These are phyloP conservation scores for Aspergillus incahuasiensis DNA, from an alignment of 495 filamentous ascomycete species.

Conservation along the genomic window DNA sequence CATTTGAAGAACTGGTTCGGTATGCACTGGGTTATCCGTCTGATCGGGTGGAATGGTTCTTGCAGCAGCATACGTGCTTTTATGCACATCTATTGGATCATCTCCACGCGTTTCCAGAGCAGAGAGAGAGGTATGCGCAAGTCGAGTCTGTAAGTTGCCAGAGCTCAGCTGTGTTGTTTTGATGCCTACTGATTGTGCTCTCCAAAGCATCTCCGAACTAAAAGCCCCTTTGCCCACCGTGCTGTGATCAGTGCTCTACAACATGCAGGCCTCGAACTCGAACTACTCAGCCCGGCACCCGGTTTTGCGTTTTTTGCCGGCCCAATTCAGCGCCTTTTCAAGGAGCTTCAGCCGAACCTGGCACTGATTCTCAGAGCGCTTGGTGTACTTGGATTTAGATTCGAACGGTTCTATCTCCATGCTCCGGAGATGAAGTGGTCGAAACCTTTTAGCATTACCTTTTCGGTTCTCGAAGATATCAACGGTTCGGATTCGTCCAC, in stretches of 20 bases:
- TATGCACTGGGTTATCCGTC: conserved; percentile 34
- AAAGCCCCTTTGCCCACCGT: conserved; percentile 40
- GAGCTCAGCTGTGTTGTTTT: neutral
- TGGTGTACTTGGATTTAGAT: conserved; percentile 32
- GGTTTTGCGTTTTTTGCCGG: conserved; percentile 38
- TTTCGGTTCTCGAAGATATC: conserved; percentile 33
- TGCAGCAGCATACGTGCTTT: conserved; percentile 37
- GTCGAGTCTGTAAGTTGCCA: conserved; percentile 32
- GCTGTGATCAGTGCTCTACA: conserved; percentile 27
- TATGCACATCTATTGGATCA: conserved; percentile 35
- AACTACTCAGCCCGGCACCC: conserved; percentile 13
- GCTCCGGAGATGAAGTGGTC: conserved; percentile 33
- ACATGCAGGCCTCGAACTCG: conserved; percentile 1
- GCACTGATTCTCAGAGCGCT: conserved; percentile 33
- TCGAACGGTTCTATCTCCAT: conserved; percentile 34
- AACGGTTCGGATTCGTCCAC: conserved; percentile 25
- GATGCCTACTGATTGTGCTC: neutral
- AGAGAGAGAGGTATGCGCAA: conserved; percentile 29
- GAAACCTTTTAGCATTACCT: conserved; percentile 26
- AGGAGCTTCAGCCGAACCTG: conserved; percentile 27
- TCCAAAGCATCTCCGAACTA: conserved; percentile 28
- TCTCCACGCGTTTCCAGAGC: conserved; percentile 32
- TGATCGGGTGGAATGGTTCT: conserved; percentile 36
- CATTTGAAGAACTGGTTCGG: conserved; percentile 40
- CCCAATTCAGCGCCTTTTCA: conserved; percentile 37